Percentiles rank a stretch among this genome's conserved stretches.
Conservation (phyloP, 805 yeast genomes). For the Candida dajiaensis region DNA sequence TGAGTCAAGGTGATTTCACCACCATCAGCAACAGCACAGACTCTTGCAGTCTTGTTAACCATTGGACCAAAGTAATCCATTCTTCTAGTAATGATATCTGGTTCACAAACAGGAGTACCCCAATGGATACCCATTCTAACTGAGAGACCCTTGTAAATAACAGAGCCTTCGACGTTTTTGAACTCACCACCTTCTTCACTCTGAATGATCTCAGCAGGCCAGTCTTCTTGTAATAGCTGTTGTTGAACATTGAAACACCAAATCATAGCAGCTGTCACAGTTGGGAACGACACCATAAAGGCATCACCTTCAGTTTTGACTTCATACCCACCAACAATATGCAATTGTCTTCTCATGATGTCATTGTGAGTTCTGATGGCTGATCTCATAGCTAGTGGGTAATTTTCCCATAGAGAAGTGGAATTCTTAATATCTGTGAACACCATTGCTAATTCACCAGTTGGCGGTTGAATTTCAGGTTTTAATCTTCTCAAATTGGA, state of each 20-base stretch:
- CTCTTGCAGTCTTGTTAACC: conserved; percentile 93
- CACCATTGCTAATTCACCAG: conserved; percentile 90
- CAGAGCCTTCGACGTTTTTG: conserved; percentile 48
- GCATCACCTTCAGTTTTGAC: conserved; percentile 99
- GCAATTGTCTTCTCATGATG: conserved; percentile 87
- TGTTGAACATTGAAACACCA: conserved; percentile 95
- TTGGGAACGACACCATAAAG: conserved; percentile 94
- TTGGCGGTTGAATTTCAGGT: conserved; percentile 90
- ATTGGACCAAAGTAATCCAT: conserved; percentile 99
- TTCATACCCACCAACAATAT: conserved; percentile 95
- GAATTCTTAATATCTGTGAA: conserved; percentile 97
- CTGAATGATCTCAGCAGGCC: conserved; percentile 91
- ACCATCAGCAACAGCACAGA: conserved; percentile 93
- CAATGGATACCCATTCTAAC: conserved; percentile 99
- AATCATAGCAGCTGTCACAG: conserved; percentile 80
- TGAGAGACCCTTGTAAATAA: conserved; percentile 80
- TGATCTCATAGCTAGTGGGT: conserved; percentile 91
- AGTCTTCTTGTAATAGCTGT: conserved; percentile 75
- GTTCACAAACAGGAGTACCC: conserved; percentile 96
- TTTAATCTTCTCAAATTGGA: conserved; percentile 76
- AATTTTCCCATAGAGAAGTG: conserved; percentile 87
- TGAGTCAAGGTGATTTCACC: conserved; percentile 91
- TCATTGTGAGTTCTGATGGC: conserved; percentile 93
- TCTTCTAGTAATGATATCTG: conserved; percentile 89
- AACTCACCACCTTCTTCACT: conserved; percentile 81